Evolutionary conservation across 2,329 filamentous ascomycete species (phyloP).

Genomic region (Acrocalymma vagum): DNA sequence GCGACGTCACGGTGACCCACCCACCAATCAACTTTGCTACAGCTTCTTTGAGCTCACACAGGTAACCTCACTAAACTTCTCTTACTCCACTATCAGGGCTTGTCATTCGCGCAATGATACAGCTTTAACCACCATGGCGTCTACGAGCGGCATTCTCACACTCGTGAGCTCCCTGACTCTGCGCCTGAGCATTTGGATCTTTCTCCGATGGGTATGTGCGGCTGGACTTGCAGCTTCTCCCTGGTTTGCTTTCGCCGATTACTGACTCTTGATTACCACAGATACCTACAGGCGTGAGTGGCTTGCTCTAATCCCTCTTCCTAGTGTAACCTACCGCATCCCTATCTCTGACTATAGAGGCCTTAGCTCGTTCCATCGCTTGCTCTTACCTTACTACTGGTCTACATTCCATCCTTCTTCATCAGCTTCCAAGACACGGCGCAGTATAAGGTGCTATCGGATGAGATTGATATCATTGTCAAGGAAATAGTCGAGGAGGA

Average conservation of each 20-base stretch:
- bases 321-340: not conserved
- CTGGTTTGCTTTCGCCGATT: conserved; percentile 9
- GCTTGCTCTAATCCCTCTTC: not conserved
- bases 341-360: conserved; percentile 13
- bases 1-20: too few species aligned
- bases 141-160: conserved; percentile 43
- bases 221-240: conserved; percentile 11
- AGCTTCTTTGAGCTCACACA: too few species aligned
- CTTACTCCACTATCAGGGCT: too few species aligned
- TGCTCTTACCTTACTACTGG: conserved; percentile 68
- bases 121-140: conserved; percentile 37
- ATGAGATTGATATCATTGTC: conserved; percentile 64
- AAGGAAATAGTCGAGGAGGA: conserved; percentile 49
- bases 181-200: conserved; percentile 63
- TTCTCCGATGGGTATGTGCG: conserved; percentile 68
- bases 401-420: conserved; percentile 73
- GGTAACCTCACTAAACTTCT: too few species aligned
- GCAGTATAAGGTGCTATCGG: conserved; percentile 64
- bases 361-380: conserved; percentile 52
- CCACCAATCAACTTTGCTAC: too few species aligned
- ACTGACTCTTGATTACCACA: conserved; percentile 21
- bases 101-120: conserved; percentile 25
- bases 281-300: conserved; percentile 44
- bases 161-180: conserved; percentile 59
- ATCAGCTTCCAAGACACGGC: conserved; percentile 65